These are phyloP conservation scores for Kuraishia floccosa DNA, from an alignment of 805 yeast species.

Conservation along the genomic window DNA sequence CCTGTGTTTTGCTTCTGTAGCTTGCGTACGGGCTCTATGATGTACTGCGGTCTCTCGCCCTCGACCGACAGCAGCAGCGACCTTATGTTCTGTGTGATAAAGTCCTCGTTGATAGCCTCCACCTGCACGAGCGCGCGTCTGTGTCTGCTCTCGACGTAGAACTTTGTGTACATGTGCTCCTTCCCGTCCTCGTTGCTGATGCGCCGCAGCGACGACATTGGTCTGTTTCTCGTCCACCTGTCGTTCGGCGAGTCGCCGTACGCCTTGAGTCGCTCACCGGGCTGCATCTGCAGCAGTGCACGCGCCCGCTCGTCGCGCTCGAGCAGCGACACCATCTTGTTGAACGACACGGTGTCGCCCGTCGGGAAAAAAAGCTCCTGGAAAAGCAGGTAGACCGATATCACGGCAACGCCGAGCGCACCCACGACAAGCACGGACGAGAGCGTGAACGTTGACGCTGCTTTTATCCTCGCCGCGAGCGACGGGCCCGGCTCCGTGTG, in stretches of 20 bases:
- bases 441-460: slow-evolving; percentile 49
- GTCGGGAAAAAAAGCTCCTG: slow-evolving; percentile 79
- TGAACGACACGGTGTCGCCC: slow-evolving; percentile 85
- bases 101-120: slow-evolving; percentile 66
- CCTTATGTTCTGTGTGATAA: slow-evolving; percentile 56
- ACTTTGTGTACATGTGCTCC: slow-evolving; percentile 75
- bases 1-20: slow-evolving; percentile 37
- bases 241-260: slow-evolving; percentile 55
- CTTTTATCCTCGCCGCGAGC: slow-evolving; percentile 18
- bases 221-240: slow-evolving; percentile 84
- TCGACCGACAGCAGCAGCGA: slow-evolving; percentile 71
- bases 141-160: slow-evolving; percentile 67
- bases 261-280: slow-evolving; percentile 61
- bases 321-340: slow-evolving; percentile 69
- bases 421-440: slow-evolving; percentile 56
- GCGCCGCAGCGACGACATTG: slow-evolving; percentile 57
- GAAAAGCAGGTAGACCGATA: slow-evolving; percentile 65
- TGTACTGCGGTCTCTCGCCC: slow-evolving; percentile 54
- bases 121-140: slow-evolving; percentile 61
- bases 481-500: too few relatives aligned
- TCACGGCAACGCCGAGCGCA: slow-evolving; percentile 55
- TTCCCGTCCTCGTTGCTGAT: slow-evolving; percentile 59
- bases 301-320: slow-evolving; percentile 58
- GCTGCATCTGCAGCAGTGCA: slow-evolving; percentile 30
- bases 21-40: slow-evolving; percentile 51